Conservation (phyloP, 345 rosid genomes). For the Acer saccharum region DNA sequence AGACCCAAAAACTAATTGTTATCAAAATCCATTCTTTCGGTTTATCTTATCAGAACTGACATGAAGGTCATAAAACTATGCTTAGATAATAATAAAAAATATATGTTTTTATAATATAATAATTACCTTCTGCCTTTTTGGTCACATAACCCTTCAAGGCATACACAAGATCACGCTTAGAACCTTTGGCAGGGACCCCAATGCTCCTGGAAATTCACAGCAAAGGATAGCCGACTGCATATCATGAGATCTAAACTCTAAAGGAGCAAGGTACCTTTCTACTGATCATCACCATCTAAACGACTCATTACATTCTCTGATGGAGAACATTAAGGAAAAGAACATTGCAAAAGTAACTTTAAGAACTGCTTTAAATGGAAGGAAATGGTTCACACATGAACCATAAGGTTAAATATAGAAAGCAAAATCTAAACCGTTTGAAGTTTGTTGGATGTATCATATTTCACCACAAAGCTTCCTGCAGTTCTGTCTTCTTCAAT, state of each 20-base stretch:
- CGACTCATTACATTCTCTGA: not conserved
- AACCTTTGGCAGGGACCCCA: slow-evolving; percentile 79
- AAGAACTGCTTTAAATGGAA: slow-evolving; percentile 8
- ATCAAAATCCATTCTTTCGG: not conserved
- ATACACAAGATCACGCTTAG: slow-evolving; percentile 69
- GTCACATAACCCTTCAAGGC: slow-evolving; percentile 58
- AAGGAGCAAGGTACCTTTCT: no score
- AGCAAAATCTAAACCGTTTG: not conserved
- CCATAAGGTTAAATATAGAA: not conserved
- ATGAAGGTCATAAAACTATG: not conserved
- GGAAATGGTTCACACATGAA: not conserved
- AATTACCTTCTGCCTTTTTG: slow-evolving; percentile 49
- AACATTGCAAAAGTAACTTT: not conserved
- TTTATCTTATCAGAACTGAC: not conserved
- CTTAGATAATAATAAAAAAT: not conserved
- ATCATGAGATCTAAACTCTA: no score
- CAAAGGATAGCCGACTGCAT: slow-evolving; percentile 6
- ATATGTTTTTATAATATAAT: not conserved
- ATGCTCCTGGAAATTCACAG: slow-evolving; percentile 49
- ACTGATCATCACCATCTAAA: not conserved
- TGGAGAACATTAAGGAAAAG: not conserved
- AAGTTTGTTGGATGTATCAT: not conserved
- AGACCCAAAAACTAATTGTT: not conserved
- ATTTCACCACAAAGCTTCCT: not conserved
- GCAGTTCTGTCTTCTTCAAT: not conserved